Evolutionary conservation across 768 basidiomycete genomes (phyloP), one percentile per base, ranked within the genome.

Genomic region (Tremella yokohamensis): DNA sequence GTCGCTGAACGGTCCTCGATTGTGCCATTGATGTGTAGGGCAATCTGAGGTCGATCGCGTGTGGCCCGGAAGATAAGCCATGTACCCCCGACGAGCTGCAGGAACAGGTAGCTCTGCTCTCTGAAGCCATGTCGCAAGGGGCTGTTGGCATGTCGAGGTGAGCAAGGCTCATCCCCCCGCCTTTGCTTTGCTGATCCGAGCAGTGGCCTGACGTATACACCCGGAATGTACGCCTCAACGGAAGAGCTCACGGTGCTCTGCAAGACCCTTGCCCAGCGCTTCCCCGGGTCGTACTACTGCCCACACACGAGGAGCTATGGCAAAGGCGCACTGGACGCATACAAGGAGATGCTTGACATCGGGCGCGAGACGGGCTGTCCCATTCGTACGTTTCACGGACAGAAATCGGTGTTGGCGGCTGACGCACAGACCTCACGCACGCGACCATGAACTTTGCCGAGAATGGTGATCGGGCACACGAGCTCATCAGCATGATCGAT

Each of bases 281-380:
- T 52, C 45, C 70, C 70, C 9, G 66, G 70, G 4, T 61, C 74
- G 2, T 74, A 61, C 55, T 75, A 75, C 50, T 68, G 68, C 12
- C 74, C 74, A 3, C 74, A 75, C 64, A 70, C 72, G 52, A 64
- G 74, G n/a, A 59, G 57, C 24, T 75, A 75, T 54, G 74, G 72
- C 12, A 40, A 54, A 26, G 64, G 63, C 47, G 70, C 65, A 12
- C 54, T 75, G 8, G 68, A 68, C 20, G 58, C 61, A 15, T 75
- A 72, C 50, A 61, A 54, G 16, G 74, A 75, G 59, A 75, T 75
- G 74, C 54, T 75, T 13, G 56, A 60, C 50, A 54, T 75, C 1
- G 70, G 68, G 6, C 24, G 52, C 19, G 40, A 54, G 11, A 75
- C 72, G 1, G 66, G 70, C 20, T 69, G 65, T 63, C 70, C 72